These are phyloP conservation scores for Verticillium albo-atrum DNA, from an alignment of 2,329 filamentous ascomycete genomes.

Conservation along the genomic window DNA sequence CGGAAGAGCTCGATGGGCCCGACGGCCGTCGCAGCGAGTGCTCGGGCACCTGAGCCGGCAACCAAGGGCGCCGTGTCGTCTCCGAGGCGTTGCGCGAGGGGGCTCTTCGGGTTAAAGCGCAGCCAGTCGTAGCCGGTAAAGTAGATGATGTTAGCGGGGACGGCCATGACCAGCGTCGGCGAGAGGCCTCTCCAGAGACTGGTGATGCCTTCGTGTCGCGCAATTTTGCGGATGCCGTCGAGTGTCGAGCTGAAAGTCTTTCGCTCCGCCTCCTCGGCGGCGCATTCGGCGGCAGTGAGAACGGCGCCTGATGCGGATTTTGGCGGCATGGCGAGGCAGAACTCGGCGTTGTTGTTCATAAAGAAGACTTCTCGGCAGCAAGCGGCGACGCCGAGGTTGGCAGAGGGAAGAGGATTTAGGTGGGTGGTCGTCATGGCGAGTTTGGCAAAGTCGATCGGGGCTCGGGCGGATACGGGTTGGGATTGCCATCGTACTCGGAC, in stretches of 20 bases:
- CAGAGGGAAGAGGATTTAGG: slow-evolving; percentile 64
- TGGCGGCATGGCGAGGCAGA: slow-evolving; percentile 69
- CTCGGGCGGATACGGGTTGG: slow-evolving; percentile 52
- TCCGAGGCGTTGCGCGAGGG: slow-evolving; percentile 57
- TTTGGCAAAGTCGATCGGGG: slow-evolving; percentile 50
- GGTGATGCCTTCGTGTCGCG: slow-evolving; percentile 80
- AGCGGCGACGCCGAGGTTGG: slow-evolving; percentile 84
- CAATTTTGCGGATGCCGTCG: slow-evolving; percentile 91
- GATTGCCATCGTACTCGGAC: slow-evolving; percentile 93
- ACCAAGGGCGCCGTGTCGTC: slow-evolving; percentile 75
- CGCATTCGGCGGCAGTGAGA: slow-evolving; percentile 61
- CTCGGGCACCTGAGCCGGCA: slow-evolving; percentile 72
- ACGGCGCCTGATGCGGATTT: slow-evolving; percentile 42
- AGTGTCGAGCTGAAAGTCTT: slow-evolving; percentile 85
- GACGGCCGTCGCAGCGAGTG: slow-evolving; percentile 77
- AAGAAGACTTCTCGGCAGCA: slow-evolving; percentile 98
- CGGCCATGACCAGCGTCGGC: slow-evolving; percentile 90
- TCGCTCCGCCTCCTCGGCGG: slow-evolving; percentile 80
- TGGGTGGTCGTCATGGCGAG: slow-evolving; percentile 53
- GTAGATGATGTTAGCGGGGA: slow-evolving; percentile 96
- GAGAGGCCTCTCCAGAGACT: slow-evolving; percentile 91
- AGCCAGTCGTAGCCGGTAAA: slow-evolving; percentile 98
- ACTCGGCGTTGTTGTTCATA: slow-evolving; percentile 77
- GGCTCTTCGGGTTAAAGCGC: slow-evolving; percentile 67
- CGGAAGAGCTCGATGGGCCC: slow-evolving; percentile 91